Conservation (phyloP, 768 basidiomycete genomes). For the Leccinum subgranulosum region DNA sequence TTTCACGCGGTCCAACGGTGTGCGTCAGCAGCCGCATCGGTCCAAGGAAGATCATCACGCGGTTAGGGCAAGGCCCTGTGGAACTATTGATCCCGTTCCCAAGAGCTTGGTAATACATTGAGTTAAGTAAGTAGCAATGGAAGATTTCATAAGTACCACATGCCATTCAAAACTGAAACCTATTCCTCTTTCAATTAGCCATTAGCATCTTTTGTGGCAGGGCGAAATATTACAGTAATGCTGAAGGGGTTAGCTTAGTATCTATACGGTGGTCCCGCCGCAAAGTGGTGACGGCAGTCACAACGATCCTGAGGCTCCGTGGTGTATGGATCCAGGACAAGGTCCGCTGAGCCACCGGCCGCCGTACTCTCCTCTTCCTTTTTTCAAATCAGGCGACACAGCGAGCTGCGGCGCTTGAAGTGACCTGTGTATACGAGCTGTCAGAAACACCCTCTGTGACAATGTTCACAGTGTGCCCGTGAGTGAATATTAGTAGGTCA, state of each 20-base stretch:
- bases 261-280: too few relatives aligned
- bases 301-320: not conserved
- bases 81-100: not conserved
- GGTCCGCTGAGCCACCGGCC: not conserved
- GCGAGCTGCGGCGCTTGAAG: not conserved
- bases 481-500: not conserved
- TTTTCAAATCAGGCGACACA: not conserved
- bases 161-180: not conserved
- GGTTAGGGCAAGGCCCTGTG: not conserved
- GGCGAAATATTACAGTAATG: not conserved
- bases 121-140: not conserved
- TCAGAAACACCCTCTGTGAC: too few relatives aligned
- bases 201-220: not conserved
- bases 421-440: too few relatives aligned
- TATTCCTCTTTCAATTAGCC: not conserved
- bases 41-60: not conserved
- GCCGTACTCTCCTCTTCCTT: not conserved
- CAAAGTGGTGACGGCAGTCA: not conserved
- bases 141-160: not conserved
- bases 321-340: not conserved
- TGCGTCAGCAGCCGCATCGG: not conserved
- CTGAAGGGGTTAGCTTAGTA: not conserved
- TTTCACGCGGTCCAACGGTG: not conserved
- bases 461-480: not conserved
- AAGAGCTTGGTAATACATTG: not conserved